These are phyloP conservation scores for Mycocentrospora acerina DNA, from an alignment of 2,329 filamentous ascomycete genomes.

Conservation along the genomic window DNA sequence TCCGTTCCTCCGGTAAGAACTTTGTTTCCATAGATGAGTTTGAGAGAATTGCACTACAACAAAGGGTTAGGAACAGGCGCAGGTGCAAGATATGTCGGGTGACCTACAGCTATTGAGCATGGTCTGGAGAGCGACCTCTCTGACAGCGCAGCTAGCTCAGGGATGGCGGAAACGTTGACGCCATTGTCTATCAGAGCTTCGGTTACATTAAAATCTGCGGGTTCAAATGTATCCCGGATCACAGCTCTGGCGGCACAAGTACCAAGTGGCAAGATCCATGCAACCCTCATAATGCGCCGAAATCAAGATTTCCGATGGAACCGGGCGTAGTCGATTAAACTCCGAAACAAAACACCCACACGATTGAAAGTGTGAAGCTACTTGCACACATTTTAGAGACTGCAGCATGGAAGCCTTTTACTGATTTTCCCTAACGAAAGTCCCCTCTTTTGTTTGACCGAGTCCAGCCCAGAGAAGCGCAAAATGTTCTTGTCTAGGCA, in stretches of 20 bases:
- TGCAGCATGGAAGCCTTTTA: too few relatives aligned
- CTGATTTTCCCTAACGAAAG: too few relatives aligned
- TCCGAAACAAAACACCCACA: too few relatives aligned
- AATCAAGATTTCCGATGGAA: too few relatives aligned
- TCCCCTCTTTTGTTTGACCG: too few relatives aligned
- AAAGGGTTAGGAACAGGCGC: neutral
- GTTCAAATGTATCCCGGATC: conserved; percentile 6
- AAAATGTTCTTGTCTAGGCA: too few relatives aligned
- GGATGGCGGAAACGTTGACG: conserved; percentile 10
- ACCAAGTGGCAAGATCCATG: too few relatives aligned
- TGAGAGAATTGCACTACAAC: conserved; percentile 22
- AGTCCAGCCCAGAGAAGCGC: too few relatives aligned
- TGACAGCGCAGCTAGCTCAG: conserved; percentile 3
- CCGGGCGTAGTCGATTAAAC: too few relatives aligned
- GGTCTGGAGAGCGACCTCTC: neutral
- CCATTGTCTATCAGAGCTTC: conserved; percentile 12
- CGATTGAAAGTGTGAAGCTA: too few relatives aligned
- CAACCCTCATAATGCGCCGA: too few relatives aligned
- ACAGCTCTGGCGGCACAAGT: neutral
- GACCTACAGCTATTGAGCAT: conserved; percentile 18
- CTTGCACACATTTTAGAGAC: too few relatives aligned
- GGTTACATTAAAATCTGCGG: conserved; percentile 11
- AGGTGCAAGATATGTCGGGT: neutral
- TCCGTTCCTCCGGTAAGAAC: conserved; percentile 14
- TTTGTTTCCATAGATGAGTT: conserved; percentile 17